A percentile compares a stretch with the other conserved stretches of the same genome.
phyloP scores from a whole-genome alignment of 1,139 yeast species.

The Blastobotrys arbuscula region DNA sequence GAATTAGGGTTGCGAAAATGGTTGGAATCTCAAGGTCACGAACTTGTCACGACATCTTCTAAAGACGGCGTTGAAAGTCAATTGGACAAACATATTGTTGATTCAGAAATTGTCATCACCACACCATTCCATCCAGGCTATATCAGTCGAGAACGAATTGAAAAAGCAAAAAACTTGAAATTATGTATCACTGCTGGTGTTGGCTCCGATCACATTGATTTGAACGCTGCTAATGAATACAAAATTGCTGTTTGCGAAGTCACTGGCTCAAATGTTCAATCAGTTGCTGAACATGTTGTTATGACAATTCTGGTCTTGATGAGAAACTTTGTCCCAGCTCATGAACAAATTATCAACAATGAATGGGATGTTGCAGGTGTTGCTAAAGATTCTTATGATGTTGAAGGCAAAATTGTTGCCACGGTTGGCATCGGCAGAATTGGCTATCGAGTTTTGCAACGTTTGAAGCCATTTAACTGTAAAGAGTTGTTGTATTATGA shows the following conservation, averaged over 20 bases:
- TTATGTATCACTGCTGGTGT: conserved; percentile 76
- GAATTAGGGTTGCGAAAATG: conserved; percentile 66
- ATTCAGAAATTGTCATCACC: conserved; percentile 71
- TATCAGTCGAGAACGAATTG: conserved; percentile 59
- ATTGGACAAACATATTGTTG: conserved; percentile 60
- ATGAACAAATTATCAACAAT: conserved; percentile 55
- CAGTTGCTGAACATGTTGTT: conserved; percentile 78
- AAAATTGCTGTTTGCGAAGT: conserved; percentile 69
- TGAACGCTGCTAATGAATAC: conserved; percentile 62
- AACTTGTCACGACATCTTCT: conserved; percentile 57
- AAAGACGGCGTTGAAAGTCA: conserved; percentile 61
- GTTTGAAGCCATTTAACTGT: conserved; percentile 69
- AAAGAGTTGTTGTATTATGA: conserved; percentile 69
- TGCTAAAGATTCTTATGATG: conserved; percentile 67
- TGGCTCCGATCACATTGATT: conserved; percentile 77
- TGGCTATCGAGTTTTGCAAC: conserved; percentile 69
- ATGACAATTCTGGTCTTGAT: conserved; percentile 69
- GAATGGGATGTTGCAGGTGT: conserved; percentile 77
- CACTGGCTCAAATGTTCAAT: conserved; percentile 73
- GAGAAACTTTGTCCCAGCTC: conserved; percentile 76
- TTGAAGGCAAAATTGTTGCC: conserved; percentile 70
- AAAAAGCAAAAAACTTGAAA: conserved; percentile 67
- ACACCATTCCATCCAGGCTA: conserved; percentile 85
- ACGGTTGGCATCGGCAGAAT: conserved; percentile 83
- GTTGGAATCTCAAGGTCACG: conserved; percentile 63